Percentiles rank a stretch among this genome's conserved stretches.
These are phyloP conservation scores for Sechiopsis laciniata DNA, from an alignment of 306 rosid species.

Conservation along the genomic window DNA sequence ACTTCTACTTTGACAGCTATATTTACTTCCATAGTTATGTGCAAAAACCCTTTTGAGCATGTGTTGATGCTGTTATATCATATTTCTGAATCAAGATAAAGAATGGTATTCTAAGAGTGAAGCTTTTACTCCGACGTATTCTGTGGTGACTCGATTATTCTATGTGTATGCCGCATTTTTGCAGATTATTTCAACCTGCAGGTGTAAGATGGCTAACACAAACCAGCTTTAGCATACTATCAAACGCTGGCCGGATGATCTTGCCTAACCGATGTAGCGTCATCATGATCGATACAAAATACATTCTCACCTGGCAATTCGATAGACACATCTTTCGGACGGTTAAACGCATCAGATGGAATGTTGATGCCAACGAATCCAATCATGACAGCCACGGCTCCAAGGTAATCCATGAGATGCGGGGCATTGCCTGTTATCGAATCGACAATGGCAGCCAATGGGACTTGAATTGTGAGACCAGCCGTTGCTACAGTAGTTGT, in stretches of 20 bases:
- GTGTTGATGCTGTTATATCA: conserved; percentile 3
- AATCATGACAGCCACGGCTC: conserved; percentile 72
- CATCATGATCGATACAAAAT: neutral
- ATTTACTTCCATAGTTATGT: neutral
- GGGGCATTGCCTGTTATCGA: conserved; percentile 71
- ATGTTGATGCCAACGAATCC: conserved; percentile 84
- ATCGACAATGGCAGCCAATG: conserved; percentile 85
- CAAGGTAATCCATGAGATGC: conserved; percentile 64
- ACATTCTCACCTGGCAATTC: conserved; percentile 42
- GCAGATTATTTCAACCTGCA: conserved; percentile 6
- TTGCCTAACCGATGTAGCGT: conserved; percentile 1
- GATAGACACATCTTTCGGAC: conserved; percentile 33
- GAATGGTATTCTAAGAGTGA: neutral
- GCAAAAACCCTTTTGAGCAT: conserved; percentile 1
- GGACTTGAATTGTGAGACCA: conserved; percentile 92
- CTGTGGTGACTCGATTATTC: neutral
- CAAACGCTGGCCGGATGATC: conserved; percentile 4
- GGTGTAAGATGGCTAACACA: neutral
- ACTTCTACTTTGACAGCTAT: conserved; percentile 9
- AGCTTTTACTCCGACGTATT: neutral
- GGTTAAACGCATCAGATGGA: conserved; percentile 47
- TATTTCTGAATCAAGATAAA: neutral
- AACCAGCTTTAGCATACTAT: conserved; percentile 2
- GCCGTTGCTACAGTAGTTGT: conserved; percentile 95
- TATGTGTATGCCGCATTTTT: neutral